Evolutionary conservation across 2,329 filamentous ascomycete species (phyloP).

Genomic region (Septoria linicola): DNA sequence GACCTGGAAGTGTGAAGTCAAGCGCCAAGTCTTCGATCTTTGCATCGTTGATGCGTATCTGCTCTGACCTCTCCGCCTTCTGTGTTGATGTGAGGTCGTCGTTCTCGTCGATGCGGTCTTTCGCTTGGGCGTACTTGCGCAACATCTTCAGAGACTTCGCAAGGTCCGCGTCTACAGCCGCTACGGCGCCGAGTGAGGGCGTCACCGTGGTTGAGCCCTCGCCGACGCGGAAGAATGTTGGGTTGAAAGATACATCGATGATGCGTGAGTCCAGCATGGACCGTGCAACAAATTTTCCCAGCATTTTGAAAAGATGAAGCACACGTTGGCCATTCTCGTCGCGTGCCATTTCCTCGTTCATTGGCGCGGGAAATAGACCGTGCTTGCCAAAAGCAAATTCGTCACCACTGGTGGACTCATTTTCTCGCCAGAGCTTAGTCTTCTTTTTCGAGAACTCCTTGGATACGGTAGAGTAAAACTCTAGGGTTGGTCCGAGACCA

Average conservation of each 20-base stretch:
- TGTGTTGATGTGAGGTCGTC: conserved; percentile 62
- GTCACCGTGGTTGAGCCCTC: conserved; percentile 66
- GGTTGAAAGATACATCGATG: conserved; percentile 95
- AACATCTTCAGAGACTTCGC: conserved; percentile 82
- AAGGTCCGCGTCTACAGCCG: conserved; percentile 80
- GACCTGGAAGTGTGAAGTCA: conserved; percentile 93
- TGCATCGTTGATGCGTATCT: conserved; percentile 72
- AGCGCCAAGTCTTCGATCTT: conserved; percentile 82
- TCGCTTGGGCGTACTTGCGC: conserved; percentile 80
- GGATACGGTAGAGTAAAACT: conserved; percentile 97
- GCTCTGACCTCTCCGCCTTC: conserved; percentile 68
- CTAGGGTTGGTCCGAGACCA: conserved; percentile 87
- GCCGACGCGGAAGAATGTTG: conserved; percentile 93
- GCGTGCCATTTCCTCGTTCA: conserved; percentile 73
- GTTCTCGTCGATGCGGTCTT: conserved; percentile 78
- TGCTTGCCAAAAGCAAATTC: conserved; percentile 83
- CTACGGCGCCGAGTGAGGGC: conserved; percentile 84
- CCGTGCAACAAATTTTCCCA: conserved; percentile 94
- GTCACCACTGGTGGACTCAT: conserved; percentile 67
- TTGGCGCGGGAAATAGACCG: conserved; percentile 87
- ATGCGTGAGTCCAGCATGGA: conserved; percentile 98
- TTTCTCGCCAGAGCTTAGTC: conserved; percentile 93
- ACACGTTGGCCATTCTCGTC: conserved; percentile 83
- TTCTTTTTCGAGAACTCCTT: conserved; percentile 98
- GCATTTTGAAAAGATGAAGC: conserved; percentile 82